A percentile compares a stretch with the other conserved stretches of the same genome.
Conservation (phyloP, 352 stramenopile genomes). For the Globisporangium carolinianum region DNA sequence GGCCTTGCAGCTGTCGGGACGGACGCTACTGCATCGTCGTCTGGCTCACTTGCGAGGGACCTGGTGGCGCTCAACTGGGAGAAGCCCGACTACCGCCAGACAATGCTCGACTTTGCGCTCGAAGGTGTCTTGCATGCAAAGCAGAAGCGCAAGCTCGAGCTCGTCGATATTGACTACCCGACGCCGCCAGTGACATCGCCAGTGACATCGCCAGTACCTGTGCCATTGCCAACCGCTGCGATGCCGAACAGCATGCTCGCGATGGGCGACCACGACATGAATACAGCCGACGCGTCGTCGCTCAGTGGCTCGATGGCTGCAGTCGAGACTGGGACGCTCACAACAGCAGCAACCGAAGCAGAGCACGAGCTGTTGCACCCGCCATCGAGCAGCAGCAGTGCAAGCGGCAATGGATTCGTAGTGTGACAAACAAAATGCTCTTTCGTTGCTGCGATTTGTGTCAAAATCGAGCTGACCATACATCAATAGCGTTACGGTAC, state of each 20-base stretch:
- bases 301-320: background rate
- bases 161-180: slow-evolving; percentile 44
- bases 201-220: background rate
- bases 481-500: too few relatives aligned
- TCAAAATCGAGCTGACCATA: too few relatives aligned
- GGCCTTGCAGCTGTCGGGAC: slow-evolving; percentile 39
- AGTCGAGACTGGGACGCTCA: background rate
- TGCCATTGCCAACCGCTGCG: background rate
- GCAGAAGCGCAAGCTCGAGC: slow-evolving; percentile 55
- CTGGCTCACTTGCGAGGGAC: slow-evolving; percentile 28
- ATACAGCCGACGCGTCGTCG: background rate
- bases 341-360: too few relatives aligned
- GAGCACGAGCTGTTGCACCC: too few relatives aligned
- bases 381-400: too few relatives aligned
- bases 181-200: background rate
- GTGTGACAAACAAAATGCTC: too few relatives aligned
- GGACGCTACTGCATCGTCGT: slow-evolving; percentile 14
- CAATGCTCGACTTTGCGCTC: slow-evolving; percentile 52
- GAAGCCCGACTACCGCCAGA: slow-evolving; percentile 54
- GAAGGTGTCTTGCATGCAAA: slow-evolving; percentile 63
- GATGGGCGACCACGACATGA: background rate
- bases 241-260: slow-evolving; percentile 30
- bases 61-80: slow-evolving; percentile 50
- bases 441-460: too few relatives aligned
- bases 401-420: too few relatives aligned